These are phyloP conservation scores for Moricandia moricandioides DNA, from an alignment of 345 rosid species.

Conservation along the genomic window DNA sequence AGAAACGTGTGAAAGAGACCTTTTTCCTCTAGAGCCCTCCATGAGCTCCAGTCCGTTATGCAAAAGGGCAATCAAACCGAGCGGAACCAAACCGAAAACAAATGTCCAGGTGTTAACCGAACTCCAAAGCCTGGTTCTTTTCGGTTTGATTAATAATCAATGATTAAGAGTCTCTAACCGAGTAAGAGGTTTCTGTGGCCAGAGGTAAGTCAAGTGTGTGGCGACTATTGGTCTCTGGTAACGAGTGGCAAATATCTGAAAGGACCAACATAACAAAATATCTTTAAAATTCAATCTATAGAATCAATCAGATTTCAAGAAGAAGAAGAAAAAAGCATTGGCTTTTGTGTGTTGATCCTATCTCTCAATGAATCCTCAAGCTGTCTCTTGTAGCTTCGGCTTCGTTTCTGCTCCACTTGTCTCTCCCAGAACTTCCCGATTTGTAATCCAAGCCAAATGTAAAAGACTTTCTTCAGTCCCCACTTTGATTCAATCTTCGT, in stretches of 20 bases:
- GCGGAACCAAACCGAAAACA: background rate
- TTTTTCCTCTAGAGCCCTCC: too few species aligned
- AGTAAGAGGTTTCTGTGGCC: background rate
- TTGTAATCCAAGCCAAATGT: slow-evolving; percentile 53
- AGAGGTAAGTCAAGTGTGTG: slow-evolving; percentile 21
- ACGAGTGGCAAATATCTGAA: slow-evolving; percentile 17
- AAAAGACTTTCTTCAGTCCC: background rate
- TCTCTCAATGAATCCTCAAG: slow-evolving; percentile 47
- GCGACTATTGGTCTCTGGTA: slow-evolving; percentile 19
- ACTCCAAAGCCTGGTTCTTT: background rate
- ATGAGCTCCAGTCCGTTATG: background rate
- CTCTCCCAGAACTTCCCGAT: slow-evolving; percentile 44
- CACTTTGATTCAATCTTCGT: background rate
- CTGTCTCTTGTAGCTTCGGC: slow-evolving; percentile 46
- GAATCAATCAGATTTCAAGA: slow-evolving; percentile 12
- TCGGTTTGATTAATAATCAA: slow-evolving; percentile 14
- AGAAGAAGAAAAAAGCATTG: background rate
- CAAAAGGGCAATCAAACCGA: background rate
- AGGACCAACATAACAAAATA: background rate
- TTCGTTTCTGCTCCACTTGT: slow-evolving; percentile 41
- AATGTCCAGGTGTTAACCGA: background rate
- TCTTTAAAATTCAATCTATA: slow-evolving; percentile 16
- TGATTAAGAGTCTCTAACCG: background rate
- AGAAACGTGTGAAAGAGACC: too few species aligned
- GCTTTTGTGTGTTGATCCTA: slow-evolving; percentile 2